These are phyloP conservation scores for Trypanosoma scelopori DNA, from an alignment of 208 protist genomes.

Conservation along the genomic window DNA sequence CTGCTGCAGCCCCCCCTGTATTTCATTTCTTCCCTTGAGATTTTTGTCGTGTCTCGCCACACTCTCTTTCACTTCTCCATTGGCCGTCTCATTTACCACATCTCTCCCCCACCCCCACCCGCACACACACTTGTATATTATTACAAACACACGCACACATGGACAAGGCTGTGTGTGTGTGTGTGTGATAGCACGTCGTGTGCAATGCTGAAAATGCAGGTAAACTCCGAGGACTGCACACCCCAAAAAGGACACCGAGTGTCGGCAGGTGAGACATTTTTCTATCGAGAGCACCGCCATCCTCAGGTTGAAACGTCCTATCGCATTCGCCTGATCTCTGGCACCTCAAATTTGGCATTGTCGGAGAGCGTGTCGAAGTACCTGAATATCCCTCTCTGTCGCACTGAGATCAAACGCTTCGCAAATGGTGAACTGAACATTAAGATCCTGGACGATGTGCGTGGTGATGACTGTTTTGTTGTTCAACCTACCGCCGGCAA, in stretches of 20 bases:
- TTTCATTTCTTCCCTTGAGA: slow-evolving; percentile 18
- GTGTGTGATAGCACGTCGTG: slow-evolving; percentile 4
- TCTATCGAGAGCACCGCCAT: slow-evolving; percentile 75
- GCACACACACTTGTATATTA: too few relatives aligned
- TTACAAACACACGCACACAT: too few relatives aligned
- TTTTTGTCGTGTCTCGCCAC: background rate
- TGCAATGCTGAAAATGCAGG: slow-evolving; percentile 1
- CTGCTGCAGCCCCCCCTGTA: too few relatives aligned
- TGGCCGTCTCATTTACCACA: slow-evolving; percentile 9
- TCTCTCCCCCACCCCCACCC: background rate
- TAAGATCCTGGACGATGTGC: slow-evolving; percentile 94
- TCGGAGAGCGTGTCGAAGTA: slow-evolving; percentile 80
- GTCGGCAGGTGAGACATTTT: slow-evolving; percentile 74
- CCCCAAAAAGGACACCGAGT: slow-evolving; percentile 56
- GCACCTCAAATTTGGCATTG: slow-evolving; percentile 79
- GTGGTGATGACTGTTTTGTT: slow-evolving; percentile 96
- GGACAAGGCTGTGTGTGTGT: too few relatives aligned
- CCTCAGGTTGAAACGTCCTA: slow-evolving; percentile 83
- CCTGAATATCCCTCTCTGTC: slow-evolving; percentile 76
- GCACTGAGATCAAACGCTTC: slow-evolving; percentile 83
- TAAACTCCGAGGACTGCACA: background rate
- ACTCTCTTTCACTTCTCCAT: slow-evolving; percentile 14
- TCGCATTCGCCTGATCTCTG: slow-evolving; percentile 85
- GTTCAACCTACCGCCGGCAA: slow-evolving; percentile 91
- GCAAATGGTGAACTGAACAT: slow-evolving; percentile 92